Percentiles rank a stretch among this genome's conserved stretches.
Conservation (phyloP, 1,139 yeast genomes). For the Nadsonia commutata region DNA sequence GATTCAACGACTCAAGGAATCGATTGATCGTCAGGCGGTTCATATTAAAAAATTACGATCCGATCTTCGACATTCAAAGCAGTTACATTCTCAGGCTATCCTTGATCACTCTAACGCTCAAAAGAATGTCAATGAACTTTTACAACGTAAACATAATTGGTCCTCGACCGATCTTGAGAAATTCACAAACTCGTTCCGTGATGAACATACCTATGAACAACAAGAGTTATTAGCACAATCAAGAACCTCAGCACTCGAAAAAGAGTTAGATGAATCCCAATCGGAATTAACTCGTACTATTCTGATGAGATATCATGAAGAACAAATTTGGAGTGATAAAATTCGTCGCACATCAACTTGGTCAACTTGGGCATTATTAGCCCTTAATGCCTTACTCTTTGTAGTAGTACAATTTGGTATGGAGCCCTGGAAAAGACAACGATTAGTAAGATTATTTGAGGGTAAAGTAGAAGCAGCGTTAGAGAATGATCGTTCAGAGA, state of each 20-base stretch:
- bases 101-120: conserved; percentile 58
- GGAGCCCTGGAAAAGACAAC: conserved; percentile 86
- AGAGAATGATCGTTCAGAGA: background rate
- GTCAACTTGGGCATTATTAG: conserved; percentile 92
- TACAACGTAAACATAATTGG: conserved; percentile 83
- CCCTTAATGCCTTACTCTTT: conserved; percentile 65
- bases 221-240: conserved; percentile 40
- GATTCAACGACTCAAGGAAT: conserved; percentile 54
- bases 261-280: conserved; percentile 53
- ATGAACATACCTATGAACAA: conserved; percentile 64
- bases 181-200: conserved; percentile 66
- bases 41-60: conserved; percentile 21
- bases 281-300: conserved; percentile 61
- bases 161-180: conserved; percentile 59
- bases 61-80: conserved; percentile 36
- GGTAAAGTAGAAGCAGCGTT: conserved; percentile 39
- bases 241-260: conserved; percentile 43
- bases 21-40: conserved; percentile 35
- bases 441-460: conserved; percentile 74
- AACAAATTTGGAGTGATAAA: conserved; percentile 96
- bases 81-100: conserved; percentile 46
- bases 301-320: conserved; percentile 83
- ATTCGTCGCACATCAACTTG: conserved; percentile 88
- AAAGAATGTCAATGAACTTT: conserved; percentile 70
- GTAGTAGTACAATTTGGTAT: conserved; percentile 69